Conservation (phyloP, 176 grass and related monocot genomes). For the Oryza coarctata region DNA sequence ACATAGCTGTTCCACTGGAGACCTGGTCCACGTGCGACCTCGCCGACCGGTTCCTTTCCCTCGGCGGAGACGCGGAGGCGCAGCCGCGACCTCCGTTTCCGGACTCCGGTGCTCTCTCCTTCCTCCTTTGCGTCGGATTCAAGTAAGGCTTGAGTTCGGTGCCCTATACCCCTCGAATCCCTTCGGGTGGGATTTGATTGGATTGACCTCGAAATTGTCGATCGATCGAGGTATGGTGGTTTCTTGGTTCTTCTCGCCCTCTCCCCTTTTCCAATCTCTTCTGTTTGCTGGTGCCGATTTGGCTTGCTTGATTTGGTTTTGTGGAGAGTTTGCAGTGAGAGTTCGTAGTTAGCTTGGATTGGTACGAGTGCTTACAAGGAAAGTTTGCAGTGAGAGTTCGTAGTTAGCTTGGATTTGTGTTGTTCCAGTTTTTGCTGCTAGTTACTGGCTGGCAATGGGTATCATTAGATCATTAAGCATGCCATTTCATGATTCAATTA, state of each 20-base stretch:
- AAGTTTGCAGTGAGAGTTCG: neutral
- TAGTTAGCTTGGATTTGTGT: neutral
- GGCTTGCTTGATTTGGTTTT: neutral
- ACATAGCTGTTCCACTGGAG: neutral
- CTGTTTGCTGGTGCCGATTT: neutral
- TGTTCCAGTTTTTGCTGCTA: neutral
- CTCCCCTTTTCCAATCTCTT: neutral
- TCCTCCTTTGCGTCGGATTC: constrained; percentile 4
- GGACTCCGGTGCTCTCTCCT: neutral
- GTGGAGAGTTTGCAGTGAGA: neutral
- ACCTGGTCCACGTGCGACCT: neutral
- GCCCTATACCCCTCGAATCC: neutral
- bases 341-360: neutral
- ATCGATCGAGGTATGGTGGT: constrained; percentile 1
- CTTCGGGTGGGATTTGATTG: neutral
- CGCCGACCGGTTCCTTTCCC: constrained; percentile 17
- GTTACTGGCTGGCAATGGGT: neutral
- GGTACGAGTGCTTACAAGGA: neutral
- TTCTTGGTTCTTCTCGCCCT: neutral
- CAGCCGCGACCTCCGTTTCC: constrained; percentile 21
- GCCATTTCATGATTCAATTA: neutral
- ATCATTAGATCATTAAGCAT: neutral
- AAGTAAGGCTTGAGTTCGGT: neutral
- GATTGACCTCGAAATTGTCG: neutral
- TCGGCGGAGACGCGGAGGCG: constrained; percentile 33